These are phyloP conservation scores for Citrus sinensis DNA, from an alignment of 345 rosid species.

Conservation along the genomic window DNA sequence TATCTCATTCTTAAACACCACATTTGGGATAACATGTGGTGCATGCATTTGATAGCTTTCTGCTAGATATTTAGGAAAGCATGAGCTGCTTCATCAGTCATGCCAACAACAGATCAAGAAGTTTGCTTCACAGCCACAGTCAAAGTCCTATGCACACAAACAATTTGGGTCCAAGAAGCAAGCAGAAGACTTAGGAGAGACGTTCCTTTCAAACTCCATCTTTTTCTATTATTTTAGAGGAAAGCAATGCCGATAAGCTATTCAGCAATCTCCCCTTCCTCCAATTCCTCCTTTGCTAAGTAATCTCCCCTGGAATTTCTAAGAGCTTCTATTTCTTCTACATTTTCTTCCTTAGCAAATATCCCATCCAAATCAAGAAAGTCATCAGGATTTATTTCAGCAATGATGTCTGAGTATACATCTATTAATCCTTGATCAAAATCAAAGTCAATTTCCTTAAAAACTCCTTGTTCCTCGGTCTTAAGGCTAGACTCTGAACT, in stretches of 20 bases:
- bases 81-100: neutral
- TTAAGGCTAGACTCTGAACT: conserved; percentile 8
- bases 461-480: neutral
- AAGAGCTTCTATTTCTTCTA: conserved; percentile 23
- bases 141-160: neutral
- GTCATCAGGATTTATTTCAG: conserved; percentile 63
- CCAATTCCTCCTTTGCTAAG: conserved; percentile 45
- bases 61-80: neutral
- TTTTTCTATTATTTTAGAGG: too few relatives aligned
- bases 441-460: conserved; percentile 45
- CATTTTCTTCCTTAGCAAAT: conserved; percentile 33
- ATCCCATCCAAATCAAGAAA: conserved; percentile 64
- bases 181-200: neutral
- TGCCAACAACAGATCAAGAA: neutral
- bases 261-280: conserved; percentile 83
- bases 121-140: neutral
- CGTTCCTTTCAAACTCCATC: neutral
- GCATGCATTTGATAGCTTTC: neutral
- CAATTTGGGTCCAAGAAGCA: neutral
- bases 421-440: conserved; percentile 71
- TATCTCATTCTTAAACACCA: neutral
- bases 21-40: neutral
- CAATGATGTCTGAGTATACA: conserved; percentile 60
- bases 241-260: conserved; percentile 7
- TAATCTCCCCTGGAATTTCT: conserved; percentile 16